phyloP scores from a whole-genome alignment of 495 filamentous ascomycete genomes.

The Penicillium ochrochloron region DNA sequence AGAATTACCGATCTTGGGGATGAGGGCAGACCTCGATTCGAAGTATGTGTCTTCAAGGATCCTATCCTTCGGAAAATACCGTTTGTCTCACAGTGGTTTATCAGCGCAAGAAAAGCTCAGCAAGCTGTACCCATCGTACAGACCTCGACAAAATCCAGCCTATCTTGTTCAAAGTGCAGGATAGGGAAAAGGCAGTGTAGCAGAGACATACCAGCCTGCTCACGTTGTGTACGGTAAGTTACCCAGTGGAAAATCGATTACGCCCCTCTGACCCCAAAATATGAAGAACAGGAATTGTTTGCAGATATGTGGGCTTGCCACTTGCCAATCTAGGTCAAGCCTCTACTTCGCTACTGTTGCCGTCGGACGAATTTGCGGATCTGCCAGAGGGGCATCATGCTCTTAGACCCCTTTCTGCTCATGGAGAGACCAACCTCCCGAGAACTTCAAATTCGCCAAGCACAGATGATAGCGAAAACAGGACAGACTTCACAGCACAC shows the following conservation, averaged over 20 bases:
- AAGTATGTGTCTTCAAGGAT: background rate
- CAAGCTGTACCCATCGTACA: background rate
- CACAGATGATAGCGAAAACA: background rate
- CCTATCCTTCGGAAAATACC: background rate
- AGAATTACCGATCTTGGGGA: background rate
- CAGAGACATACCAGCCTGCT: background rate
- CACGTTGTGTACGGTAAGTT: background rate
- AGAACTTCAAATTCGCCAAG: background rate
- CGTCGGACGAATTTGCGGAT: too few species aligned
- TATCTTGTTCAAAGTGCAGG: background rate
- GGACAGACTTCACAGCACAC: background rate
- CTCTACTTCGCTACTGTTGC: too few species aligned
- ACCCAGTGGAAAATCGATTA: background rate
- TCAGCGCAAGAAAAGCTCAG: background rate
- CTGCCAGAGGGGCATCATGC: background rate
- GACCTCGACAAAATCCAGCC: background rate
- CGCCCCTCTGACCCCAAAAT: background rate
- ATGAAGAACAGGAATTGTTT: background rate
- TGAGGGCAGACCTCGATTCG: background rate
- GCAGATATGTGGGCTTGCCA: background rate
- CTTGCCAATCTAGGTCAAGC: background rate
- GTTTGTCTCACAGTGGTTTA: background rate
- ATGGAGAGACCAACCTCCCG: background rate
- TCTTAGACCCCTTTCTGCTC: background rate
- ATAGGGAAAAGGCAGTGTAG: background rate